phyloP scores from a whole-genome alignment of 2,329 filamentous ascomycete species.

The Bipolaris zeicola region DNA sequence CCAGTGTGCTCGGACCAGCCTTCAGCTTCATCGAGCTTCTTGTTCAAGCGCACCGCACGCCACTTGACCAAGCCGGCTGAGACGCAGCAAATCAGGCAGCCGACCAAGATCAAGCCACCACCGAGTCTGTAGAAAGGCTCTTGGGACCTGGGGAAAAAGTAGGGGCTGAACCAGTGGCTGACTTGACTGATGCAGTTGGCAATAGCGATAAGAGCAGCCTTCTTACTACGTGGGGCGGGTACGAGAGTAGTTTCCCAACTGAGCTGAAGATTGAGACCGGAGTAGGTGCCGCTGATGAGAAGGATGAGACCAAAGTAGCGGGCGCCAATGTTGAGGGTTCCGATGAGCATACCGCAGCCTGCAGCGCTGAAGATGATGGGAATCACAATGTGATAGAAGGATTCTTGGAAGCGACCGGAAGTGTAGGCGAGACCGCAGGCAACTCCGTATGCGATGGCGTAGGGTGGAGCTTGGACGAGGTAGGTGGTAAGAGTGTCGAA shows the following conservation, averaged over 20 bases:
- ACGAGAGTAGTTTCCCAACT: conserved; percentile 53
- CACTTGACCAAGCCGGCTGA: conserved; percentile 16
- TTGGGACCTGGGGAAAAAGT: conserved; percentile 44
- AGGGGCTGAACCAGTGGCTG: conserved; percentile 53
- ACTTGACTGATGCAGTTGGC: conserved; percentile 51
- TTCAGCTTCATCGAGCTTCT: conserved; percentile 34
- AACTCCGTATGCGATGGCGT: conserved; percentile 38
- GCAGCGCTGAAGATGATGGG: conserved; percentile 29
- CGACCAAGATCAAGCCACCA: conserved; percentile 34
- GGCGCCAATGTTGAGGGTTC: conserved; percentile 36
- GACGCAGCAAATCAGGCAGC: conserved; percentile 29
- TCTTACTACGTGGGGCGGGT: conserved; percentile 50
- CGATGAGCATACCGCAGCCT: conserved; percentile 36
- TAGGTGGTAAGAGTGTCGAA: conserved; percentile 41
- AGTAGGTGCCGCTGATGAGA: conserved; percentile 47
- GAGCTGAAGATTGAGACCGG: conserved; percentile 50
- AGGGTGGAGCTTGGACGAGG: conserved; percentile 52
- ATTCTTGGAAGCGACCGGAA: conserved; percentile 38
- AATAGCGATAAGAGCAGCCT: conserved; percentile 52
- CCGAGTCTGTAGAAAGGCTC: conserved; percentile 30
- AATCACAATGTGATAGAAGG: conserved; percentile 36
- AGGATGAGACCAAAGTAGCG: conserved; percentile 39
- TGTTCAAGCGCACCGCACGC: conserved; percentile 34
- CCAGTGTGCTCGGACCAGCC: conserved; percentile 35
- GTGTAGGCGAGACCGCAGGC: conserved; percentile 33